Percentiles rank a stretch among this genome's conserved stretches.
Evolutionary conservation across 352 stramenopile species (phyloP).

Genomic region (Pythium chondricola): DNA sequence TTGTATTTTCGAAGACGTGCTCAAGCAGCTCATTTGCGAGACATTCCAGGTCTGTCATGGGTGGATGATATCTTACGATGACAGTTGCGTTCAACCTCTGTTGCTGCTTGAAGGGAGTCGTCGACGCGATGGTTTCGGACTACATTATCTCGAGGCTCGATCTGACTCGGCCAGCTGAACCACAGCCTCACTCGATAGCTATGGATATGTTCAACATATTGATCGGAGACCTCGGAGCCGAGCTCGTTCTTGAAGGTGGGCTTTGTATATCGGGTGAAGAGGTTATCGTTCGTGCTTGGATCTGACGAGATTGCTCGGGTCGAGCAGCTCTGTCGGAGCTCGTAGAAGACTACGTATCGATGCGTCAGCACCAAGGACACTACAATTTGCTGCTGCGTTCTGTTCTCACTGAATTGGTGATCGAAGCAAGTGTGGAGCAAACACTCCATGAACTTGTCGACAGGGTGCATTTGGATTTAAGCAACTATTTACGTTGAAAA

Average conservation of each 20-base stretch:
- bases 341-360: slow-evolving; percentile 6
- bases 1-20: not conserved
- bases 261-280: not conserved
- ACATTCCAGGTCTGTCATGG: not conserved
- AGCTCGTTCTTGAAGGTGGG: slow-evolving; percentile 34
- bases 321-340: slow-evolving; percentile 26
- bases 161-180: slow-evolving; percentile 24
- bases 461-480: too few species aligned
- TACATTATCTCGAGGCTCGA: slow-evolving; percentile 27
- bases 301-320: too few species aligned
- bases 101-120: slow-evolving; percentile 3
- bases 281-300: not conserved
- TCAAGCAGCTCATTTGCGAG: not conserved
- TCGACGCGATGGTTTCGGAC: slow-evolving; percentile 31
- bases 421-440: slow-evolving; percentile 5
- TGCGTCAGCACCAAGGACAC: not conserved
- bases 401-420: slow-evolving; percentile 3
- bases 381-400: not conserved
- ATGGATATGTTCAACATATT: slow-evolving; percentile 31
- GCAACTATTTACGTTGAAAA: too few species aligned
- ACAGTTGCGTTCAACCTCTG: too few species aligned
- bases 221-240: slow-evolving; percentile 23
- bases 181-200: slow-evolving; percentile 15
- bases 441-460: not conserved
- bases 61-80: too few species aligned